Percentiles rank a stretch among this genome's conserved stretches.
Evolutionary conservation across 2,329 filamentous ascomycete genomes (phyloP).

Genomic region (Cladophialophora yegresii): DNA sequence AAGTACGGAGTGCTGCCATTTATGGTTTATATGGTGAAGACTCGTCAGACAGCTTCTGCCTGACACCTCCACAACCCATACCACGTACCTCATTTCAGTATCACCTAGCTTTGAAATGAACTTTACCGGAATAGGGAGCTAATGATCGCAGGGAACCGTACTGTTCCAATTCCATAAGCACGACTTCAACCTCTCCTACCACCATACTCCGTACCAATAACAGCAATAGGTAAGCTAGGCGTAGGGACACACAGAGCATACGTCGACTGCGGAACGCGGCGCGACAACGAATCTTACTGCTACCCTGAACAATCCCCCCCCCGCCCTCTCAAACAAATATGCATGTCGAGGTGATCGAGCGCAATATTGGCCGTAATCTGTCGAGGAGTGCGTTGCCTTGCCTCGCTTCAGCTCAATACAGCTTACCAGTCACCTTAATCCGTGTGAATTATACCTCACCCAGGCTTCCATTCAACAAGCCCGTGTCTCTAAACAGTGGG

Average conservation of each 20-base stretch:
- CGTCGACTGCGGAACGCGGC: background rate
- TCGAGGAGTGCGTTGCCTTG: too few species aligned
- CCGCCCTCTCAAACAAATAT: too few species aligned
- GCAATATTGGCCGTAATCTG: too few species aligned
- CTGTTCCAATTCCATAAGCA: background rate
- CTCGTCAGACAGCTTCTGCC: conserved; percentile 14
- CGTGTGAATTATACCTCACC: too few species aligned
- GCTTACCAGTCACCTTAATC: too few species aligned
- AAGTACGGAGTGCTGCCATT: background rate
- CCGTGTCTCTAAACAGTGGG: too few species aligned
- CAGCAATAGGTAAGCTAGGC: background rate
- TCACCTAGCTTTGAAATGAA: background rate
- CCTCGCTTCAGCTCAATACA: too few species aligned
- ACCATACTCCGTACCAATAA: background rate
- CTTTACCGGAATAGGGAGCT: background rate
- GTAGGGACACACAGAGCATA: background rate
- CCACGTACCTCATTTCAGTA: background rate
- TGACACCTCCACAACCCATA: background rate
- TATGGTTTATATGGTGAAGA: conserved; percentile 1
- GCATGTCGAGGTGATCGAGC: too few species aligned
- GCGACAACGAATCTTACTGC: background rate
- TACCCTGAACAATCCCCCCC: too few species aligned
- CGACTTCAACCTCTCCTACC: background rate
- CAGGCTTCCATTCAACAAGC: too few species aligned
- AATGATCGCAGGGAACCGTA: background rate